Base-by-base conservation (phyloP, 2,329 filamentous ascomycete species). In the Ascochyta koolunga region DNA sequence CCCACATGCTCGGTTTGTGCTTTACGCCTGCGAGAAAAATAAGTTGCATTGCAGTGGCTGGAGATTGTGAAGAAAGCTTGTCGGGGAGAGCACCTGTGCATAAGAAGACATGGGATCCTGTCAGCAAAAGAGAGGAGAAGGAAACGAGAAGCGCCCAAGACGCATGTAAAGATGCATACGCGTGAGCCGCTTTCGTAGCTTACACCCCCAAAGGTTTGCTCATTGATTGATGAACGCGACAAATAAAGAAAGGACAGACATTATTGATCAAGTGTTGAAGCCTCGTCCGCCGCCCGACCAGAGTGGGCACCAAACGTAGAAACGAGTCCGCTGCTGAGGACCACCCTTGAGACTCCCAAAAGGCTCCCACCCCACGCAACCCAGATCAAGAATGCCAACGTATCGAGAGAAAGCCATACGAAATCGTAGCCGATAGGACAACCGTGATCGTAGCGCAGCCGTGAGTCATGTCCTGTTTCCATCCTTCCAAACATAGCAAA, bases 211-310 rank as follows among this genome's bases (percentile, higher is more conserved):
- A 59, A 58, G 46, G 44, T 50, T 60, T 60, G 54, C 59, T 63
- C 49, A 45, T 62, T 60, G 41, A 54, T 54, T 54, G 51, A 54
- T 54, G 54, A 65, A 64, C 62, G 59, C 59, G 54, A 64, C 60
- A 66, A 61, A 38, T 51, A 58, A 62, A 60, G 61, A 65, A 65
- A 66, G 53, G 64, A 67, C 64, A 63, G 64, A 65, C 65, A 63
- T 63, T 61, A 61, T 60, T 52, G 45, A 56, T 56, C 55, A 43
- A 47, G 45, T 47, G 40, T 50, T 50, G 35, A 35, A 37, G 43
- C 43, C 47, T 41, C 37, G 45, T 56, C 58, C 56, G 54, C 58
- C 58, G 18, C 42, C 39, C 27, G 27, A 42, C 54, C 47, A 60
- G 42, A 45, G 50, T 41, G 36, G 31, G 52, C 47, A 53, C 46